Evolutionary conservation across 2,329 filamentous ascomycete genomes (phyloP), one percentile per base, ranked within the genome.

Genomic region (Ascochyta viciae-villosae): DNA sequence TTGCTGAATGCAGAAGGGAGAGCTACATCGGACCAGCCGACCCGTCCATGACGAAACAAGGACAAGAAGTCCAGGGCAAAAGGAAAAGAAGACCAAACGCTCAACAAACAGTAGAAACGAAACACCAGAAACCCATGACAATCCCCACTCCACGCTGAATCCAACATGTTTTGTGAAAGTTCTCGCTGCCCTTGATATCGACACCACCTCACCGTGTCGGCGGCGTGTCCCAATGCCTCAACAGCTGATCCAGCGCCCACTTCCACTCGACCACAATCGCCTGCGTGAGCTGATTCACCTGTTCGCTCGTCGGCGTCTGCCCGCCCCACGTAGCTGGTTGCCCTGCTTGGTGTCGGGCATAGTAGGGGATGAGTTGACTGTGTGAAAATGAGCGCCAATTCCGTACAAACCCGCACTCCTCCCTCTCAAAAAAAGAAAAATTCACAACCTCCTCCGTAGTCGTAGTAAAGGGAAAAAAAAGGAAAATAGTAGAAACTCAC

Each of bases 311-410:
- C 0, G 89, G 88, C 24, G 77, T 72, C 31, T 79, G 79, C 1
- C 81, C 83, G 42, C 84, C 88, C 89, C 89, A 92, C 87, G 91
- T 92, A 52, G 85, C 83, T 3, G 84, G 85, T 62, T 83, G 84
- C 13, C 78, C 76, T 0, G 89, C 86, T 67, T 91, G 86, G 12
- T 79, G 71, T 31, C 81, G 78, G 0, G 89, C 87, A 66, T 88
- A 89, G 34, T 81, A 79, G 0, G 82, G 71, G 19, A 92, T 81
- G 42, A 91, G 78, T 51, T 82, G 81, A 59, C 86, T 88, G 48
- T 47, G 15, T 33, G 9, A 8, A n/a, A 0, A 55, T 69, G 42
- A 66, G 60, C 53, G 27, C 29, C 16, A 35, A 29, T 12, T 10
- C 27, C 27, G 8, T 3, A 10, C 26, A 29, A 29, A 29, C 6